Evolutionary conservation across 1,284 basidiomycete species (phyloP).

Genomic region (Cystobasidiaceae sp.): DNA sequence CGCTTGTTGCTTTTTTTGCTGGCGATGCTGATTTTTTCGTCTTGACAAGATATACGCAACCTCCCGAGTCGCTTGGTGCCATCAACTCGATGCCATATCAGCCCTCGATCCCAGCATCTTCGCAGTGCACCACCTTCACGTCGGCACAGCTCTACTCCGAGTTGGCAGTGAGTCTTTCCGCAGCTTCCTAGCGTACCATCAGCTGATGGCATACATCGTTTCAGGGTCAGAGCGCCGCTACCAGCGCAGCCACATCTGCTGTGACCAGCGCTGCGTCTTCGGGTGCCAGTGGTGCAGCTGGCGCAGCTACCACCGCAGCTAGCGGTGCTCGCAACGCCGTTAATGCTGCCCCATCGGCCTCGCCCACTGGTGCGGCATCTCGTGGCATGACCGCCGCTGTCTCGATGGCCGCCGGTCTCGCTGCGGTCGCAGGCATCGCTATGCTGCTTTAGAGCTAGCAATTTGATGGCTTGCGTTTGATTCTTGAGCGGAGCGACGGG

Average conservation of each 20-base stretch:
- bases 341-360: slow-evolving; percentile 36
- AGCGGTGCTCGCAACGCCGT: slow-evolving; percentile 26
- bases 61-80: slow-evolving; percentile 57
- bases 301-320: not conserved
- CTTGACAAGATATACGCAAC: slow-evolving; percentile 53
- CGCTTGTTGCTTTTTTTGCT: not conserved
- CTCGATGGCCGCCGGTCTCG: not conserved
- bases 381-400: not conserved
- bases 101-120: slow-evolving; percentile 57
- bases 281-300: not conserved
- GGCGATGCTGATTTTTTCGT: not conserved
- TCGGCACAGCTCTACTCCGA: slow-evolving; percentile 55
- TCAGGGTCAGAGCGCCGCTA: not conserved
- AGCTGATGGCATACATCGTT: not conserved
- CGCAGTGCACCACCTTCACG: slow-evolving; percentile 58
- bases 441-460: not conserved
- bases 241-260: slow-evolving; percentile 32
- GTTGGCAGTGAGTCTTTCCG: not conserved
- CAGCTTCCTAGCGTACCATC: not conserved
- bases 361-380: slow-evolving; percentile 1
- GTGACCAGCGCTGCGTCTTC: slow-evolving; percentile 9
- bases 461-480: too few species aligned
- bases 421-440: not conserved
- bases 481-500: too few species aligned
- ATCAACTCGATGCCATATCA: slow-evolving; percentile 60